Evolutionary conservation across 192 early-diverging fungal genomes (phyloP).

Genomic region (Coemansia asiatica): DNA sequence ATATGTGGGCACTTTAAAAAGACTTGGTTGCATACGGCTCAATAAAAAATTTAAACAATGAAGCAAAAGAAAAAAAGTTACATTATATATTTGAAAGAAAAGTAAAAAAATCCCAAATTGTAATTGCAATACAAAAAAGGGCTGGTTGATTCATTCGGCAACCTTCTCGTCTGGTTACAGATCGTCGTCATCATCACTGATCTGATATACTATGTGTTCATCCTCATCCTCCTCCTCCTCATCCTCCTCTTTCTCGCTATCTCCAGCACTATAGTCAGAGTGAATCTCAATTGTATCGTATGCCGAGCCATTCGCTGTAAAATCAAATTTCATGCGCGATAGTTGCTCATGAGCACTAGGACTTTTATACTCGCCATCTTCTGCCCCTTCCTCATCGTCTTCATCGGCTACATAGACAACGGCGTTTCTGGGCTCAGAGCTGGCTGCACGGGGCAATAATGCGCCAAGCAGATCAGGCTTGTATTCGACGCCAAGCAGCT

Average conservation of each 20-base stretch:
- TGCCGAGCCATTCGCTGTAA: not conserved
- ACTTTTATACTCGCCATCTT: not conserved
- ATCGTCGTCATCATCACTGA: conserved; percentile 1
- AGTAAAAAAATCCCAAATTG: too few relatives aligned
- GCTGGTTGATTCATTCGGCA: too few relatives aligned
- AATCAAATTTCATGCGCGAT: conserved; percentile 33
- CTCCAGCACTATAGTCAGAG: not conserved
- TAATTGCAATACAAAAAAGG: too few relatives aligned
- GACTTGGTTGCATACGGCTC: not conserved
- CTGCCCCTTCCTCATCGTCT: not conserved
- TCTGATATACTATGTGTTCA: not conserved
- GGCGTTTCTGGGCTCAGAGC: not conserved
- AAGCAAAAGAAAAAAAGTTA: not conserved
- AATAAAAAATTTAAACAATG: not conserved
- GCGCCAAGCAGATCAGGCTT: conserved; percentile 34
- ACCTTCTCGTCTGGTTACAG: not conserved
- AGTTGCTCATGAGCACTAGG: conserved; percentile 24
- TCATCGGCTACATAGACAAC: not conserved
- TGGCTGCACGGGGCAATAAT: not conserved
- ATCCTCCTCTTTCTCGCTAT: not conserved
- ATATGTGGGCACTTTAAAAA: not conserved
- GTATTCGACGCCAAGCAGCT: conserved; percentile 35
- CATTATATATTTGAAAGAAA: too few relatives aligned
- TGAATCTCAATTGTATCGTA: not conserved
- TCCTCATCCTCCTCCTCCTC: not conserved